Percentiles rank a stretch among this genome's conserved stretches.
phyloP scores from a whole-genome alignment of 805 yeast species.

The Cyberlindnera galapagoensis region DNA sequence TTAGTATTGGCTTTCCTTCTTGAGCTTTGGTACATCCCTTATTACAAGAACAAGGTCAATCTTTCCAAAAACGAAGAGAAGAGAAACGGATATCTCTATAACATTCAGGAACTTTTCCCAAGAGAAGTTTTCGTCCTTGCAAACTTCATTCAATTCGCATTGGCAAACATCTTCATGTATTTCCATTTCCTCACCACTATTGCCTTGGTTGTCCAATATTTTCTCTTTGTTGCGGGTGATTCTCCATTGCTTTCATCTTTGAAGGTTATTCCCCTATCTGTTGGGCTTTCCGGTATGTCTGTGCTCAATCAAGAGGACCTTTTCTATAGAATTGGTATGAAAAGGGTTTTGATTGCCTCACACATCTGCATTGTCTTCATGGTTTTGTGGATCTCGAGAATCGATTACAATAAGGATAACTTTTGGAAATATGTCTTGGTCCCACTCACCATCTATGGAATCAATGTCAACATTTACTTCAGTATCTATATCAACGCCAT shows the following conservation, averaged over 20 bases:
- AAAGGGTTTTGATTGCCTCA: conserved; percentile 13
- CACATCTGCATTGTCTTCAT: background rate
- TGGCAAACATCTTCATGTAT: conserved; percentile 17
- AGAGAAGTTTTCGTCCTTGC: conserved; percentile 22
- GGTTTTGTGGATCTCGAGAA: conserved; percentile 20
- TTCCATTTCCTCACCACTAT: conserved; percentile 18
- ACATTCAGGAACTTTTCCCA: conserved; percentile 24
- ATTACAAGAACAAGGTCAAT: conserved; percentile 7
- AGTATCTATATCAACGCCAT: conserved; percentile 28
- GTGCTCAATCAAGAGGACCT: conserved; percentile 18
- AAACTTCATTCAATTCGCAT: conserved; percentile 22
- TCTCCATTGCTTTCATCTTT: conserved; percentile 30
- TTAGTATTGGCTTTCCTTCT: conserved; percentile 22
- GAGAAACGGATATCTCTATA: conserved; percentile 1
- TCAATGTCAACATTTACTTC: conserved; percentile 27
- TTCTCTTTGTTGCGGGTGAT: conserved; percentile 22
- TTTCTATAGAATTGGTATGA: conserved; percentile 21
- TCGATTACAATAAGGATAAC: conserved; percentile 10
- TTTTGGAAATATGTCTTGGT: conserved; percentile 28
- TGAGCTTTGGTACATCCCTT: conserved; percentile 24
- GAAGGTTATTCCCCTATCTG: conserved; percentile 28
- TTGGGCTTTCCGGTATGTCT: conserved; percentile 27
- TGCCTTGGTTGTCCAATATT: conserved; percentile 21
- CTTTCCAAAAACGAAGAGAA: background rate
- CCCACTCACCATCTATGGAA: conserved; percentile 21